Evolutionary conservation across 129 eudicot species (phyloP).

Genomic region (Flaveria bidentis): DNA sequence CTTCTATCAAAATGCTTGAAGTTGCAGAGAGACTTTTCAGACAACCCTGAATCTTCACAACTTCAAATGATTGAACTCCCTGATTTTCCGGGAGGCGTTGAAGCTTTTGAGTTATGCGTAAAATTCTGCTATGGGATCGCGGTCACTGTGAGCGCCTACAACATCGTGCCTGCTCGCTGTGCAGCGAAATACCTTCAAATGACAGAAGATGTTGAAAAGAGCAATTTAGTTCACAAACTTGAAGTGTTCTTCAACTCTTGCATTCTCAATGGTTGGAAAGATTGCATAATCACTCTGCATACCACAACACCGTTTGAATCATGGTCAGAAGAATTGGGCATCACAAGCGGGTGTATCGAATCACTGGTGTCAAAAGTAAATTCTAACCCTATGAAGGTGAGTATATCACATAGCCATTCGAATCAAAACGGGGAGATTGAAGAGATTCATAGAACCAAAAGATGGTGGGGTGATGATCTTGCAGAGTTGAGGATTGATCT

Average conservation of each 20-base stretch:
- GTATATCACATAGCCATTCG: slow-evolving; percentile 47
- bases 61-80: slow-evolving; percentile 67
- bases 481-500: slow-evolving; percentile 73
- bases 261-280: slow-evolving; percentile 83
- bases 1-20: slow-evolving; percentile 76
- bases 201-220: slow-evolving; percentile 84
- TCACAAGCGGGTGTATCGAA: slow-evolving; percentile 77
- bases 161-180: slow-evolving; percentile 64
- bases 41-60: slow-evolving; percentile 55
- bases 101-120: slow-evolving; percentile 82
- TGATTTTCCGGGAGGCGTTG: slow-evolving; percentile 80
- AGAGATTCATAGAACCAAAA: slow-evolving; percentile 27
- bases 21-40: slow-evolving; percentile 61
- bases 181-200: slow-evolving; percentile 85
- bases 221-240: slow-evolving; percentile 66
- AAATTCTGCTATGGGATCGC: slow-evolving; percentile 90
- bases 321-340: slow-evolving; percentile 74
- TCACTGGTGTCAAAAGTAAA: slow-evolving; percentile 60
- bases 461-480: slow-evolving; percentile 95
- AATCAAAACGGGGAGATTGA: slow-evolving; percentile 44
- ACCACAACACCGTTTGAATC: slow-evolving; percentile 54
- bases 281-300: slow-evolving; percentile 65
- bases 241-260: slow-evolving; percentile 78
- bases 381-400: slow-evolving; percentile 59
- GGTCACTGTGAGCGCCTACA: slow-evolving; percentile 78